phyloP scores from a whole-genome alignment of 1,284 basidiomycete species.

The Phenoliferia sp. region DNA sequence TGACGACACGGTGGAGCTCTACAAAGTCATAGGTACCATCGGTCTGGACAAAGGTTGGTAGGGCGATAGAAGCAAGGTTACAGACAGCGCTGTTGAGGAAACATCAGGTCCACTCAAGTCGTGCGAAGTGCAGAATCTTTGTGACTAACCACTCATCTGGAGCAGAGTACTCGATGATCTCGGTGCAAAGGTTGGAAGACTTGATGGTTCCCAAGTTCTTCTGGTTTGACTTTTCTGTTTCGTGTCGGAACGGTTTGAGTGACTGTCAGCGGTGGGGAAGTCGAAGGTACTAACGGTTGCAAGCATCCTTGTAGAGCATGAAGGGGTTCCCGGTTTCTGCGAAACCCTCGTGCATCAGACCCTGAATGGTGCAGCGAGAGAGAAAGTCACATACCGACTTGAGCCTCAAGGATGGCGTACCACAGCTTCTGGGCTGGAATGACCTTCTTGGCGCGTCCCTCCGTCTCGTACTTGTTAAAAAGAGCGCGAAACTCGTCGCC shows the following conservation, averaged over 20 bases:
- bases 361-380: neutral
- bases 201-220: conserved; percentile 99
- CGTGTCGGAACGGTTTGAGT: neutral
- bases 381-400: conserved; percentile 52
- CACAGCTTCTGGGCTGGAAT: conserved; percentile 97
- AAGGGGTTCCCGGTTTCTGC: conserved; percentile 92
- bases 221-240: conserved; percentile 90
- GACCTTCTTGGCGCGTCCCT: conserved; percentile 80
- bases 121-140: no score
- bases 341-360: neutral
- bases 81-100: conserved; percentile 65
- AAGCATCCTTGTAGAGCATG: conserved; percentile 85
- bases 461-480: conserved; percentile 84
- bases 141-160: conserved; percentile 94
- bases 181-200: conserved; percentile 97
- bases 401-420: conserved; percentile 95
- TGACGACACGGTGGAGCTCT: conserved; percentile 88
- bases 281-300: conserved; percentile 41
- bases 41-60: conserved; percentile 56
- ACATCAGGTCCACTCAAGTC: no score
- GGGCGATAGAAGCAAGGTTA: conserved; percentile 95
- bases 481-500: conserved; percentile 87
- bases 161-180: conserved; percentile 97
- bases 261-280: neutral
- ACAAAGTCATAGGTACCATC: conserved; percentile 58